Evolutionary conservation across 1,284 basidiomycete genomes (phyloP).

Genomic region (Veloporphyrellus conicus): DNA sequence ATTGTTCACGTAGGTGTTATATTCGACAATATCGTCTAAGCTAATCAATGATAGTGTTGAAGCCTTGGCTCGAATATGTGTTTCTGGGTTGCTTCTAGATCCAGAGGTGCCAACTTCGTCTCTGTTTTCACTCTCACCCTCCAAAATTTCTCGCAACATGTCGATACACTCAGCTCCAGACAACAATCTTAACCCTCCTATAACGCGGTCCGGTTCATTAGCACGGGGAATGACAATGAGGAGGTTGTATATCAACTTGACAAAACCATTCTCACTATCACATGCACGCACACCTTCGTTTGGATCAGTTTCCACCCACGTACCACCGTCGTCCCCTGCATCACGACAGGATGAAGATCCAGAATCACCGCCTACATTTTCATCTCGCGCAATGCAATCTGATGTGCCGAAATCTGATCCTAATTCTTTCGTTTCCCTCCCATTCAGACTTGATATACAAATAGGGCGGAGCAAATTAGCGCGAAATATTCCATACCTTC

Average conservation of each 20-base stretch:
- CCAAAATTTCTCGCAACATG: conserved; percentile 31
- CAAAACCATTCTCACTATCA: conserved; percentile 34
- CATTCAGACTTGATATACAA: conserved; percentile 62
- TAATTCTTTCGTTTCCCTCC: conserved; percentile 49
- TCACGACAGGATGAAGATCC: not conserved
- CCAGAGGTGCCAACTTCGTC: conserved; percentile 66
- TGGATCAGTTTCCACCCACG: conserved; percentile 2
- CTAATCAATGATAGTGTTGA: conserved; percentile 57
- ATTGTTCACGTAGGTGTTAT: conserved; percentile 74
- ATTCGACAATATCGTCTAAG: not conserved
- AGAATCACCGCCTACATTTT: conserved; percentile 42
- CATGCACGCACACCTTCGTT: conserved; percentile 11
- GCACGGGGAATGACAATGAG: conserved; percentile 29
- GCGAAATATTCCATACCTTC: conserved; percentile 77
- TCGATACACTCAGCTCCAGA: conserved; percentile 13
- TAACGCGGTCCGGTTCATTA: conserved; percentile 22
- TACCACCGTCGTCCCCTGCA: not conserved
- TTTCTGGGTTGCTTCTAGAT: conserved; percentile 88
- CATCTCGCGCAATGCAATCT: conserved; percentile 47
- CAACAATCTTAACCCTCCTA: conserved; percentile 1
- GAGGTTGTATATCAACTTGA: conserved; percentile 31
- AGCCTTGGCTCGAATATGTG: conserved; percentile 83
- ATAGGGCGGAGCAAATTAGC: conserved; percentile 51
- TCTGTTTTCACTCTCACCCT: conserved; percentile 48
- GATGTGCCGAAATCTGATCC: conserved; percentile 34